Conservation (phyloP, 2,329 filamentous ascomycete genomes). For the Nannizzia gypsea region DNA sequence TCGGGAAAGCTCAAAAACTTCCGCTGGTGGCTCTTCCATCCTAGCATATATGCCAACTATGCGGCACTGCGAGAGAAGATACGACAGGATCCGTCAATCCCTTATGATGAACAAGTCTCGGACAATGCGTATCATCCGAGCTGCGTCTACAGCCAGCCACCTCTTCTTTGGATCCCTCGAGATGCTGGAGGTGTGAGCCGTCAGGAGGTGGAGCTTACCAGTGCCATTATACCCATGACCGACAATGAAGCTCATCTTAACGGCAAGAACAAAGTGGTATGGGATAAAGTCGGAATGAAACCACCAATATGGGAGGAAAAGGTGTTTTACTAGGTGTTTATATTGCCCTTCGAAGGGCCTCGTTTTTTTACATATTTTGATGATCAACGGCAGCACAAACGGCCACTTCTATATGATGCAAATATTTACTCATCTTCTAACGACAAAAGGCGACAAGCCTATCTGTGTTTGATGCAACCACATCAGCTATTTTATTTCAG, state of each 20-base stretch:
- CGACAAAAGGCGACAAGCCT: background rate
- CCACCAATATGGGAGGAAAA: constrained; percentile 47
- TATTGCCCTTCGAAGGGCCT: background rate
- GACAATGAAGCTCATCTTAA: constrained; percentile 61
- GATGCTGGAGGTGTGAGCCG: constrained; percentile 62
- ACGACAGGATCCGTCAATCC: constrained; percentile 44
- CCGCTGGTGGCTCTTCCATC: constrained; percentile 50
- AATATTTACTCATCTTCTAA: background rate
- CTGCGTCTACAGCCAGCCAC: constrained; percentile 49
- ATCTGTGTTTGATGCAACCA: background rate
- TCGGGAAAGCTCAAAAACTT: constrained; percentile 10
- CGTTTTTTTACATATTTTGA: background rate
- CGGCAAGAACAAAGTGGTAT: constrained; percentile 55
- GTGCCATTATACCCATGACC: constrained; percentile 61
- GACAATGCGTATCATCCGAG: constrained; percentile 63
- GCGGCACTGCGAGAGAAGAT: constrained; percentile 58
- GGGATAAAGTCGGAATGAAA: constrained; percentile 46
- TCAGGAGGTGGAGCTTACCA: constrained; percentile 64
- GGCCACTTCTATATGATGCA: background rate
- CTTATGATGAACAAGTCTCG: constrained; percentile 52
- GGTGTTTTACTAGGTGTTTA: constrained; percentile 33
- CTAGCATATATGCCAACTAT: constrained; percentile 66
- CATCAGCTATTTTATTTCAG: background rate
- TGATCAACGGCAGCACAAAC: background rate
- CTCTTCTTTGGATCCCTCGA: constrained; percentile 68